Percentiles rank a stretch among this genome's conserved stretches.
Evolutionary conservation across 441 rosid species (phyloP).

Genomic region (Aleurites moluccanus): DNA sequence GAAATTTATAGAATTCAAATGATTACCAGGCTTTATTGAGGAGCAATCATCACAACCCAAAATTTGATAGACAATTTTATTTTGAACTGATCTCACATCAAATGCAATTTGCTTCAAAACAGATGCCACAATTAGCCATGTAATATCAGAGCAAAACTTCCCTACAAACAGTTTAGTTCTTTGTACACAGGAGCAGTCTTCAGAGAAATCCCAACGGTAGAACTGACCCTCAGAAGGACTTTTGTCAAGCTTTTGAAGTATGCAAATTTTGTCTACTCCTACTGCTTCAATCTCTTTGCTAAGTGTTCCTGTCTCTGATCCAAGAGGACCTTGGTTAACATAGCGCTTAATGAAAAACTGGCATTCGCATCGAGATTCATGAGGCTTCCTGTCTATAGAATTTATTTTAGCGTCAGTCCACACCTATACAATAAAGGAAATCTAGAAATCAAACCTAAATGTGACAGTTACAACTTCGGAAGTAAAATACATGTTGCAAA

Average conservation of each 20-base stretch:
- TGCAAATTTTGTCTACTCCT: slow-evolving; percentile 53
- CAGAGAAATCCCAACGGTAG: slow-evolving; percentile 66
- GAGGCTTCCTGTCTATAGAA: slow-evolving; percentile 79
- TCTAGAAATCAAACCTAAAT: slow-evolving; percentile 17
- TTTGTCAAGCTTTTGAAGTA: slow-evolving; percentile 64
- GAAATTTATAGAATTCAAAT: slow-evolving; percentile 46
- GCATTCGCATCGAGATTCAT: slow-evolving; percentile 62
- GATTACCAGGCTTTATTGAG: slow-evolving; percentile 27
- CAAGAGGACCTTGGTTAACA: slow-evolving; percentile 53
- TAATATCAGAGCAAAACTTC: slow-evolving; percentile 61
- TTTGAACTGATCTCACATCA: slow-evolving; percentile 52
- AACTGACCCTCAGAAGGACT: slow-evolving; percentile 43
- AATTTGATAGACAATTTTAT: slow-evolving; percentile 69
- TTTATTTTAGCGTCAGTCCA: slow-evolving; percentile 79
- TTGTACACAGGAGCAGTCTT: slow-evolving; percentile 54
- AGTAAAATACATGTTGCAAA: not conserved
- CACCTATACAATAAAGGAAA: slow-evolving; percentile 44
- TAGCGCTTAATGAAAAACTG: slow-evolving; percentile 54
- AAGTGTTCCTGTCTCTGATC: slow-evolving; percentile 52
- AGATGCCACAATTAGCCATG: slow-evolving; percentile 71
- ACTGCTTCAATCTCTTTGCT: slow-evolving; percentile 44
- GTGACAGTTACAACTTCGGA: not conserved
- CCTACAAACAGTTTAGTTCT: slow-evolving; percentile 61
- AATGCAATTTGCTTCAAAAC: slow-evolving; percentile 50
- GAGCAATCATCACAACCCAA: slow-evolving; percentile 33